Percentiles rank a stretch among this genome's conserved stretches.
These are phyloP conservation scores for Hypholoma fasciculare DNA, from an alignment of 768 basidiomycete species.

Conservation along the genomic window DNA sequence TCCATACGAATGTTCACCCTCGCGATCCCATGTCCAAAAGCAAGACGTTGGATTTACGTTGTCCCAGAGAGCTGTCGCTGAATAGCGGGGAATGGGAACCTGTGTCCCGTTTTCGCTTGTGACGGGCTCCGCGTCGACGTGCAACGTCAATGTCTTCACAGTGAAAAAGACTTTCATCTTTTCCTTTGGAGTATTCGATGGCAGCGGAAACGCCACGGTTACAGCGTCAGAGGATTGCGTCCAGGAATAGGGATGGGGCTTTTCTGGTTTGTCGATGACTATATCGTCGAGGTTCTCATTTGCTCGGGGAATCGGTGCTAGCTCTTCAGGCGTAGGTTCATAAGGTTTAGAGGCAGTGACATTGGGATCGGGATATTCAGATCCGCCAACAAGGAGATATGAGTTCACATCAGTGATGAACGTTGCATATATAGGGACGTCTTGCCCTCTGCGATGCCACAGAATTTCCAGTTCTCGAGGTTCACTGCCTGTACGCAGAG, in stretches of 20 bases:
- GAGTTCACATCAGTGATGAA: slow-evolving; percentile 46
- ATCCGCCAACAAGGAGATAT: slow-evolving; percentile 61
- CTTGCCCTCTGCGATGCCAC: slow-evolving; percentile 72
- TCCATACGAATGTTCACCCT: slow-evolving; percentile 66
- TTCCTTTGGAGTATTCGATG: slow-evolving; percentile 60
- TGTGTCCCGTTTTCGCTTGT: slow-evolving; percentile 17
- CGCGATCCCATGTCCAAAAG: slow-evolving; percentile 91
- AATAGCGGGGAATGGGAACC: slow-evolving; percentile 56
- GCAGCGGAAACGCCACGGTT: slow-evolving; percentile 83
- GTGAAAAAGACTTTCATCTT: slow-evolving; percentile 71
- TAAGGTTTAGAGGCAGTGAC: slow-evolving; percentile 35
- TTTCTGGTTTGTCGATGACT: slow-evolving; percentile 32
- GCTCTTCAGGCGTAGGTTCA: slow-evolving; percentile 64
- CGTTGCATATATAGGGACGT: slow-evolving; percentile 62
- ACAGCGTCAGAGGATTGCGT: slow-evolving; percentile 83
- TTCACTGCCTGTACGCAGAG: slow-evolving; percentile 27
- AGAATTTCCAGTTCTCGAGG: slow-evolving; percentile 46
- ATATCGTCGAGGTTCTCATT: slow-evolving; percentile 48
- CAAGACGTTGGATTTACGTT: slow-evolving; percentile 74
- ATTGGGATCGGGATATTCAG: slow-evolving; percentile 47
- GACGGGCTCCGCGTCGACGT: slow-evolving; percentile 44
- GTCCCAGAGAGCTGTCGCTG: slow-evolving; percentile 75
- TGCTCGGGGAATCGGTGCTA: slow-evolving; percentile 65
- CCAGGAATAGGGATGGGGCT: slow-evolving; percentile 90
- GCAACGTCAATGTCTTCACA: slow-evolving; percentile 62